Base-by-base conservation (phyloP, 1,284 basidiomycete genomes). In the Leccinum subrobustum region DNA sequence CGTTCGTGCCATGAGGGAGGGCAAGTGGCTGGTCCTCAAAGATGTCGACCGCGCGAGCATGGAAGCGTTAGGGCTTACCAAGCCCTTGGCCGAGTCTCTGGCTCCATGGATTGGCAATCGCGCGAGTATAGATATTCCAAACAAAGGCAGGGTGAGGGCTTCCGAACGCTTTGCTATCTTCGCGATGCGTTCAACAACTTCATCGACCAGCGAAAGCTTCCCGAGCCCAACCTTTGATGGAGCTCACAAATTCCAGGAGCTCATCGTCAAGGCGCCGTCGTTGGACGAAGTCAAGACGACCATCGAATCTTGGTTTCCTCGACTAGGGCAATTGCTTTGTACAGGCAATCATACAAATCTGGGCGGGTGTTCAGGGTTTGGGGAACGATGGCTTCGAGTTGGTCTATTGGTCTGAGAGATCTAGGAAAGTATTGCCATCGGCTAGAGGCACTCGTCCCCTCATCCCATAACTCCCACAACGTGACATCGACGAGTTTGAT, bases 1-100 rank as follows among this genome's bases (percentile, higher is more conserved):
- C 52, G 89, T 96, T 6, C 91, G 92, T 53, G 92, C 96, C 0
- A 91, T 99, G 79, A 84, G 88, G 48, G 88, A 93, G 66, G 97
- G 97, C 14, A 88, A 89, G 71, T 99, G 97, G 96, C 81, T 99
- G 2, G 87, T 99, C 2, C 84, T 99, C 51, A 91, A 97, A 71
- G 95, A 98, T 70, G 88, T 99, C 54, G 97, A 99, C 75, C 83
- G 88, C 57, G 95, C 89, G 12, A 91, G 90, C 62, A 88, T 82
- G 63, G 95, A 98, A 70, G 89, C 96, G 6, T 83, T 97, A 4
- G 92, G 92, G 0, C 83, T 91, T 27, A 81, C 96, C 65, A 88
- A 93, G 53, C 91, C 93, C 5, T 82, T 98, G 18, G 82, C 91
- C 1, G 91, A 96, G 70, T 91, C 90, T 27, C 78, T 96, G n/a